Conservation (phyloP, 2,329 filamentous ascomycete species). For the Aspergillus tamarii region DNA sequence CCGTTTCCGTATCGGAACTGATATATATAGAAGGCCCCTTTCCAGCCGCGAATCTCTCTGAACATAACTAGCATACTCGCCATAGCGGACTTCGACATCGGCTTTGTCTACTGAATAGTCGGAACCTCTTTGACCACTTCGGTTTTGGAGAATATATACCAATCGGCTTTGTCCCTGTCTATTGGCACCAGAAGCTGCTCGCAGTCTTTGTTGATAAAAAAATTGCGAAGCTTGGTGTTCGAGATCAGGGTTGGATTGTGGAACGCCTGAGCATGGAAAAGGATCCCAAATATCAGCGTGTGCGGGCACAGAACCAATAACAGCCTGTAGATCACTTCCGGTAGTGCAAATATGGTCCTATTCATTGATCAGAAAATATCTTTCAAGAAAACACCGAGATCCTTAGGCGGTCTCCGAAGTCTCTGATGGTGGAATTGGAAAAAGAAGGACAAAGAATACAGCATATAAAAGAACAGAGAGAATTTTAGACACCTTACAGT, state of each 20-base stretch:
- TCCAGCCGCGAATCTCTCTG: slow-evolving; percentile 14
- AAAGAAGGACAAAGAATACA: too few relatives aligned
- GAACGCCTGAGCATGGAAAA: slow-evolving; percentile 24
- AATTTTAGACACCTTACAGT: too few relatives aligned
- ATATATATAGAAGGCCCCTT: slow-evolving; percentile 16
- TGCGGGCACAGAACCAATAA: slow-evolving; percentile 24
- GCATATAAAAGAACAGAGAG: too few relatives aligned
- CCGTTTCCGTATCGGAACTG: slow-evolving; percentile 19
- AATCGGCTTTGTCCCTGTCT: slow-evolving; percentile 11
- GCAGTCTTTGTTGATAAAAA: slow-evolving; percentile 20
- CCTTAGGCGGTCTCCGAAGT: too few relatives aligned
- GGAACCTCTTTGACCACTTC: slow-evolving; percentile 5
- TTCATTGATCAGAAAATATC: too few relatives aligned
- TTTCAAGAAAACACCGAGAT: too few relatives aligned
- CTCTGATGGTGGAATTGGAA: too few relatives aligned
- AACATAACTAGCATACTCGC: slow-evolving; percentile 7
- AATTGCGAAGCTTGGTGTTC: slow-evolving; percentile 17
- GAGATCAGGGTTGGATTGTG: slow-evolving; percentile 18
- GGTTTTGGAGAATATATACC: slow-evolving; percentile 18
- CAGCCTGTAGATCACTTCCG: slow-evolving; percentile 24
- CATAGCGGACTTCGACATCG: slow-evolving; percentile 4
- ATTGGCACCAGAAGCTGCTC: slow-evolving; percentile 15
- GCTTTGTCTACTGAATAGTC: slow-evolving; percentile 4
- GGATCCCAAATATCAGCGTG: slow-evolving; percentile 16
- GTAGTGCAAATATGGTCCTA: slow-evolving; percentile 25